Conservation (phyloP, 441 rosid genomes). For the Brassica balearica region DNA sequence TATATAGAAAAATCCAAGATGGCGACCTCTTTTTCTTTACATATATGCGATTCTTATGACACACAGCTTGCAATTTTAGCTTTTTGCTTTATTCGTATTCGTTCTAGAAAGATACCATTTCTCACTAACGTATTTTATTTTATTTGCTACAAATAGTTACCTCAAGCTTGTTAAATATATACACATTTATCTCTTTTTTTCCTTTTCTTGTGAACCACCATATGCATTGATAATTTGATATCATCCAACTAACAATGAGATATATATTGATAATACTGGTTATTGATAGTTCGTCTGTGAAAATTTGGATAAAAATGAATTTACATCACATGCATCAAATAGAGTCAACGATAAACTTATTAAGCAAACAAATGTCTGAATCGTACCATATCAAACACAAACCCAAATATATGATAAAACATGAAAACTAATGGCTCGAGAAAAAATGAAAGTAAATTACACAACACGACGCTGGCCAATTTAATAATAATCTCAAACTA, state of each 20-base stretch:
- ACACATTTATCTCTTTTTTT: not conserved
- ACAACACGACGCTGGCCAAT: slow-evolving; percentile 17
- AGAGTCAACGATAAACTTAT: slow-evolving; percentile 32
- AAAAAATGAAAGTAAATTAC: slow-evolving; percentile 30
- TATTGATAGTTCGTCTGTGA: not conserved
- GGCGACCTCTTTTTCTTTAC: not conserved
- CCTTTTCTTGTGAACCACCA: not conserved
- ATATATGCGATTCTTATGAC: slow-evolving; percentile 8
- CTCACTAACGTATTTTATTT: not conserved
- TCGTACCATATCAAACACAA: slow-evolving; percentile 27
- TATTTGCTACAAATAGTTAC: not conserved
- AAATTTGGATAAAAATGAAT: slow-evolving; percentile 16
- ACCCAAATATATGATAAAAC: slow-evolving; percentile 28
- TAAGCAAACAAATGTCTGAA: slow-evolving; percentile 42
- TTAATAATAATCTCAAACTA: slow-evolving; percentile 38
- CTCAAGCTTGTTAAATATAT: not conserved
- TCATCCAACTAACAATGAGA: slow-evolving; percentile 8
- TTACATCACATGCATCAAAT: slow-evolving; percentile 23
- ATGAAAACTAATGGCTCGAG: slow-evolving; percentile 28
- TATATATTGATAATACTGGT: not conserved
- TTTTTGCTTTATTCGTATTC: not conserved
- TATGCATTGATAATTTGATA: not conserved
- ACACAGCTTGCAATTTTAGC: slow-evolving; percentile 38
- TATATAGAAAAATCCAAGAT: slow-evolving; percentile 22
- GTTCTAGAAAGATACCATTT: not conserved